Base-by-base conservation (phyloP, 2,329 filamentous ascomycete species). In the Thelonectria discophora region DNA sequence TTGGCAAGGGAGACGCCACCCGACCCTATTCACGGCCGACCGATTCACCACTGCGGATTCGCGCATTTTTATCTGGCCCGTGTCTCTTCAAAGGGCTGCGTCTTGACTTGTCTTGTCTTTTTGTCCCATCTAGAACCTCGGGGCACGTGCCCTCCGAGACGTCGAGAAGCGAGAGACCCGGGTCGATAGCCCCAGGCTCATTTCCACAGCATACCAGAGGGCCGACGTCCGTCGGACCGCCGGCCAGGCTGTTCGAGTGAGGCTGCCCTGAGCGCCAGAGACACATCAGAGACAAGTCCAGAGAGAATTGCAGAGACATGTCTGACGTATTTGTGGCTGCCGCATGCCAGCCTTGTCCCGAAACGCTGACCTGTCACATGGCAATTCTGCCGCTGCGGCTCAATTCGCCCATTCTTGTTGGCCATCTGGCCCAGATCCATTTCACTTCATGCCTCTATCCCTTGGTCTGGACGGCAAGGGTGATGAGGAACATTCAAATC, bases 171-270 rank as follows among this genome's bases (percentile, higher is more conserved):
- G 50, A 32, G 47, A 57, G 37, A 30, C 48, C 55, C 52, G 55
- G 46, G 45, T 50, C 56, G 56, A 48, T 37, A 45, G 62, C 62
- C 64, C 49, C 58, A 65, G 49, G 39, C 63, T 71, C 69, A 71
- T 71, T 70, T 70, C 67, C 67, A 60, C 34, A 47, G 48, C 58
- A 60, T 59, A 46, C 63, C 65, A 66, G 62, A n/a, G n/a, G 52
- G 55, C 50, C 51, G 27, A 46, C 55, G 50, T 55, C 55, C 55
- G 27, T 21, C 21, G 47, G 32, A 34, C 42, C 46, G 27, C 52
- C 24, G 37, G 53, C 21, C 45, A 30, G 43, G 30, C 24, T n/a
- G n/a, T 24, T 55, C 30, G 32, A 63, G 67, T 71, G 69, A 71
- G 66, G 63, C 67, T 70, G 60, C 58, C 66, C 57, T 2, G 12